phyloP scores from a whole-genome alignment of 2,329 filamentous ascomycete species.

The Dactylellina drechsleri region DNA sequence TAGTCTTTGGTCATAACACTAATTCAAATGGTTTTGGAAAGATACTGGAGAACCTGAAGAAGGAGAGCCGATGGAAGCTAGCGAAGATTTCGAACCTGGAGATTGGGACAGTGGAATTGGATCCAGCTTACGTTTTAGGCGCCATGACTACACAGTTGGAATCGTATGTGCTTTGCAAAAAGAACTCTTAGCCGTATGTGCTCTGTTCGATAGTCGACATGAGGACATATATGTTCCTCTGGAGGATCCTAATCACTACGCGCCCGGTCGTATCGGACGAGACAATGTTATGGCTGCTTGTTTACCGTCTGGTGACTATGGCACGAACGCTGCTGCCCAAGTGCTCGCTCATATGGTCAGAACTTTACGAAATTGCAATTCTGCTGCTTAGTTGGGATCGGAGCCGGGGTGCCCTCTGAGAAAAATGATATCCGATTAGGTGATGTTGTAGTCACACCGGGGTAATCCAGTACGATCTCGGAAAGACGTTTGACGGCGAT shows the following conservation, averaged over 20 bases:
- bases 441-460: constrained; percentile 40
- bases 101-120: constrained; percentile 20
- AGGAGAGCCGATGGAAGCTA: too few relatives aligned
- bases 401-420: constrained; percentile 30
- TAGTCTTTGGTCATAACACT: constrained; percentile 14
- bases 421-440: too few relatives aligned
- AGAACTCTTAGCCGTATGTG: constrained; percentile 22
- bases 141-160: constrained; percentile 15
- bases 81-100: background rate
- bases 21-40: constrained; percentile 10
- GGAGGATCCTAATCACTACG: constrained; percentile 32
- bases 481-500: constrained; percentile 9
- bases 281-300: constrained; percentile 45
- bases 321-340: constrained; percentile 20
- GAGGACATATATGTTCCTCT: background rate
- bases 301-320: constrained; percentile 32
- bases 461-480: constrained; percentile 46
- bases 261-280: constrained; percentile 17
- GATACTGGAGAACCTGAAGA: background rate
- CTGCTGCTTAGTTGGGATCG: constrained; percentile 39
- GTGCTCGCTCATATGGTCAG: constrained; percentile 21
- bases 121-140: constrained; percentile 1
- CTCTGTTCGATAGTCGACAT: constrained; percentile 13
- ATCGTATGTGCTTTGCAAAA: constrained; percentile 21
- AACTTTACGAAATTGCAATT: constrained; percentile 22